A percentile compares a stretch with the other conserved stretches of the same genome.
phyloP scores from a whole-genome alignment of 2,329 filamentous ascomycete species.

The Cercospora sojina region DNA sequence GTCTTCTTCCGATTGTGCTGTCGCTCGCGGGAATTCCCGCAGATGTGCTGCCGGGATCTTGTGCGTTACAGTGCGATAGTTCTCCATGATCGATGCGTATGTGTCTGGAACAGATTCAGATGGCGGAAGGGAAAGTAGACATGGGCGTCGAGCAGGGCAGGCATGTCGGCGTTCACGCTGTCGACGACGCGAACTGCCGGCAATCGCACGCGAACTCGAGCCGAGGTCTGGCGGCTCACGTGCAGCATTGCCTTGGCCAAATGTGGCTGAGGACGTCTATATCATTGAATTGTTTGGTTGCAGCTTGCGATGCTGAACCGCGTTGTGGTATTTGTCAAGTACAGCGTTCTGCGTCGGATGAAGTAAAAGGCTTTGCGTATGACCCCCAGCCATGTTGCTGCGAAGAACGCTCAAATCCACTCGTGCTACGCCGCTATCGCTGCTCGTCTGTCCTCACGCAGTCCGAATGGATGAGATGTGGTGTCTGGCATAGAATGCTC shows the following conservation, averaged over 20 bases:
- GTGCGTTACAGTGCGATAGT: conserved; percentile 11
- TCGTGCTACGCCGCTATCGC: background rate
- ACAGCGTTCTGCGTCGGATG: background rate
- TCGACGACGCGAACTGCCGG: conserved; percentile 12
- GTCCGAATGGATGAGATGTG: background rate
- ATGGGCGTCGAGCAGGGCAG: background rate
- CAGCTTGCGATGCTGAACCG: background rate
- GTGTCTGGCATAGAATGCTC: background rate
- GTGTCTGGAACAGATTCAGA: too few relatives aligned
- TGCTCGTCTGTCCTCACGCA: background rate
- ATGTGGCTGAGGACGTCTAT: background rate
- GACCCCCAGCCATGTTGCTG: background rate
- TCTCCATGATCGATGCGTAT: conserved; percentile 5
- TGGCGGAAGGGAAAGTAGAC: background rate
- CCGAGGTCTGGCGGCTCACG: conserved; percentile 7
- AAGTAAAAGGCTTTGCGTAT: background rate
- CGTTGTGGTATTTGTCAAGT: background rate
- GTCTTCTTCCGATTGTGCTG: conserved; percentile 21
- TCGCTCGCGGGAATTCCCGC: conserved; percentile 17
- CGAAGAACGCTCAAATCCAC: background rate
- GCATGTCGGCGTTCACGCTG: background rate
- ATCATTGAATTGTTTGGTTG: background rate
- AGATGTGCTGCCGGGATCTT: conserved; percentile 14
- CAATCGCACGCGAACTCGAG: conserved; percentile 3
- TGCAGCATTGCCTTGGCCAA: background rate